Conservation (phyloP, 108 stramenopile genomes). For the Fragilaria crotonensis region DNA sequence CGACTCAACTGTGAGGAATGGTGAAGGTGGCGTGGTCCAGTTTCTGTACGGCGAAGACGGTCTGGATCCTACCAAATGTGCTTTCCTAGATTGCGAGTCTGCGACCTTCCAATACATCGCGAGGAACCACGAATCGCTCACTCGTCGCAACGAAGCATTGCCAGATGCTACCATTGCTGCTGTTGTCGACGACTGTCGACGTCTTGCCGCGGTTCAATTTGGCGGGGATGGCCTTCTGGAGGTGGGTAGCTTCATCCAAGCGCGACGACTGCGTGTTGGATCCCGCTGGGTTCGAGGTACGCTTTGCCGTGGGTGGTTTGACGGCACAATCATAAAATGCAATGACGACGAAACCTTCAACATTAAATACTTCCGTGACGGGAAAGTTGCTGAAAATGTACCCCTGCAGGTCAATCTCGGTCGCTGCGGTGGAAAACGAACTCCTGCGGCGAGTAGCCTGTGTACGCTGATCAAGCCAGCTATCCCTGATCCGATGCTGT, state of each 20-base stretch:
- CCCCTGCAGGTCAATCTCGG: slow-evolving; percentile 57
- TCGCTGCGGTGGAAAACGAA: slow-evolving; percentile 35
- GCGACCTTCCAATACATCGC: slow-evolving; percentile 84
- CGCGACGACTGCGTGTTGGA: slow-evolving; percentile 57
- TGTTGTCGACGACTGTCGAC: slow-evolving; percentile 45
- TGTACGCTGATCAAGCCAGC: slow-evolving; percentile 63
- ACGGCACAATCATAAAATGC: slow-evolving; percentile 53
- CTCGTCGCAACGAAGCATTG: slow-evolving; percentile 41
- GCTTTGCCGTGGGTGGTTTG: slow-evolving; percentile 80
- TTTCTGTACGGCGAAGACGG: slow-evolving; percentile 99
- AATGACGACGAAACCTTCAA: slow-evolving; percentile 46
- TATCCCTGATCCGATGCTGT: slow-evolving; percentile 68
- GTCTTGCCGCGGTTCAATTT: slow-evolving; percentile 25
- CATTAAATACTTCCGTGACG: slow-evolving; percentile 61
- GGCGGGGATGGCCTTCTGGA: slow-evolving; percentile 10
- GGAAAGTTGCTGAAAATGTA: slow-evolving; percentile 38
- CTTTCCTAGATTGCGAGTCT: slow-evolving; percentile 78
- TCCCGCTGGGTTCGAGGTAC: slow-evolving; percentile 63
- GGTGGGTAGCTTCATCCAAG: slow-evolving; percentile 59
- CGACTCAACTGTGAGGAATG: slow-evolving; percentile 97
- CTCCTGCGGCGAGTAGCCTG: slow-evolving; percentile 39
- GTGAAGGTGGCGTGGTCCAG: slow-evolving; percentile 95
- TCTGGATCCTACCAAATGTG: slow-evolving; percentile 87
- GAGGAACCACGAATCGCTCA: slow-evolving; percentile 75
- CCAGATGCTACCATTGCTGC: slow-evolving; percentile 49